phyloP scores from a whole-genome alignment of 768 basidiomycete genomes.

The Hericium erinaceus region DNA sequence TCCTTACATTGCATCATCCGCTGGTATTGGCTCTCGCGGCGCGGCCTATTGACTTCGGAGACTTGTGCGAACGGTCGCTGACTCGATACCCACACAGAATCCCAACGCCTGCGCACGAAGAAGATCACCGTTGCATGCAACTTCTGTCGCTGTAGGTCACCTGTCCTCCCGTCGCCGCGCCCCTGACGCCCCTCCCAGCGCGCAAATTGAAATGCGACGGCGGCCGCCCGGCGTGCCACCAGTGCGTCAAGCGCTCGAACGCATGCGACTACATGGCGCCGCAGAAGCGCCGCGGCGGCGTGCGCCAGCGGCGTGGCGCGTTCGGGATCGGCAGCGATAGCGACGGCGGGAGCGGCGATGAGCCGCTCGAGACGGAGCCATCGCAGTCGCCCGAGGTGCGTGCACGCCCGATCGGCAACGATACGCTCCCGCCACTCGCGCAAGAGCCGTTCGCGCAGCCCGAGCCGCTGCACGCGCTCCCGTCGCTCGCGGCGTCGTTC shows the following conservation, averaged over 20 bases:
- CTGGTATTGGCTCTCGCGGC: slow-evolving; percentile 1
- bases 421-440: slow-evolving; percentile 9
- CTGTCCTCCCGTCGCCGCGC: slow-evolving; percentile 11
- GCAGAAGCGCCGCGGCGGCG: slow-evolving; percentile 61
- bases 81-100: slow-evolving; percentile 27
- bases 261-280: slow-evolving; percentile 73
- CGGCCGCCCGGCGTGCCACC: slow-evolving; percentile 71
- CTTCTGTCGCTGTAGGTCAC: slow-evolving; percentile 75
- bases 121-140: slow-evolving; percentile 88
- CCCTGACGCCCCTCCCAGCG: slow-evolving; percentile 33
- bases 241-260: slow-evolving; percentile 72
- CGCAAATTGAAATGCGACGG: slow-evolving; percentile 87
- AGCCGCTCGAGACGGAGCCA: slow-evolving; percentile 35
- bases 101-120: slow-evolving; percentile 62
- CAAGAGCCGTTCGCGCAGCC: slow-evolving; percentile 15
- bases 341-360: slow-evolving; percentile 42
- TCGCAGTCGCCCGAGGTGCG: slow-evolving; percentile 47
- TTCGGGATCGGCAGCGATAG: slow-evolving; percentile 38
- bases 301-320: slow-evolving; percentile 28
- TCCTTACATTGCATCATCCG: slow-evolving; percentile 4
- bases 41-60: not conserved
- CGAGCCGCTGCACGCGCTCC: slow-evolving; percentile 7
- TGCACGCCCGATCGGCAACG: slow-evolving; percentile 11
- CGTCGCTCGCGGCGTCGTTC: slow-evolving; percentile 9
- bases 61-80: not conserved